Conservation (phyloP, 306 rosid species). For the Prunus dulcis region DNA sequence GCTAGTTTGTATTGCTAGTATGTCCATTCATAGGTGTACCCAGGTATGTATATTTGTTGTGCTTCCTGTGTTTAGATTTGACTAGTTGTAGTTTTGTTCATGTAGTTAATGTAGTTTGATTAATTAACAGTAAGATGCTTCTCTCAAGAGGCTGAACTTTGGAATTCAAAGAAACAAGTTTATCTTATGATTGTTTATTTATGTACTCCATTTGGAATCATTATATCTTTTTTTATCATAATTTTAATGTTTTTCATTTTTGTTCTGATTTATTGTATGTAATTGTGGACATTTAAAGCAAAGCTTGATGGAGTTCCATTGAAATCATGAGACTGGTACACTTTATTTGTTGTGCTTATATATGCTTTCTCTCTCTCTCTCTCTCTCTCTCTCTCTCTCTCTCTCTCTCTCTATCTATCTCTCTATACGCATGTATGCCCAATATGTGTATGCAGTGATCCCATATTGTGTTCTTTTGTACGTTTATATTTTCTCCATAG, state of each 20-base stretch:
- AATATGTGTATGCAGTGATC: neutral
- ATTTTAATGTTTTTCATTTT: neutral
- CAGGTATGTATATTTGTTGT: slow-evolving; percentile 9
- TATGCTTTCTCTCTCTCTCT: neutral
- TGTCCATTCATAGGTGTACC: neutral
- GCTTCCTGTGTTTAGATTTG: neutral
- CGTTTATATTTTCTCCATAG: neutral
- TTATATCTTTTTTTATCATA: neutral
- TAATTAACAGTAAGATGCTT: neutral
- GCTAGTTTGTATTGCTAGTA: neutral
- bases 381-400: too few species aligned
- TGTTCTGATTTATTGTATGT: neutral
- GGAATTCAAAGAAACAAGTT: neutral
- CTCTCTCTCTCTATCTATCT: too few species aligned
- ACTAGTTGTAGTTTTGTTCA: neutral
- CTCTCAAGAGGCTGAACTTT: neutral
- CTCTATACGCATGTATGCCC: neutral
- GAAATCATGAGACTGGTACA: neutral
- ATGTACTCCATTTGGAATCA: neutral
- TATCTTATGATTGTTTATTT: neutral
- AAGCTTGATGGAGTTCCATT: neutral
- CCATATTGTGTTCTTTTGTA: neutral
- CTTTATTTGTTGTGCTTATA: neutral
- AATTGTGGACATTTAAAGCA: neutral
- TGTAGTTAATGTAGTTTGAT: slow-evolving; percentile 4